These are phyloP conservation scores for Persicaria maculosa DNA, from an alignment of 148 eudicot species.

Conservation along the genomic window DNA sequence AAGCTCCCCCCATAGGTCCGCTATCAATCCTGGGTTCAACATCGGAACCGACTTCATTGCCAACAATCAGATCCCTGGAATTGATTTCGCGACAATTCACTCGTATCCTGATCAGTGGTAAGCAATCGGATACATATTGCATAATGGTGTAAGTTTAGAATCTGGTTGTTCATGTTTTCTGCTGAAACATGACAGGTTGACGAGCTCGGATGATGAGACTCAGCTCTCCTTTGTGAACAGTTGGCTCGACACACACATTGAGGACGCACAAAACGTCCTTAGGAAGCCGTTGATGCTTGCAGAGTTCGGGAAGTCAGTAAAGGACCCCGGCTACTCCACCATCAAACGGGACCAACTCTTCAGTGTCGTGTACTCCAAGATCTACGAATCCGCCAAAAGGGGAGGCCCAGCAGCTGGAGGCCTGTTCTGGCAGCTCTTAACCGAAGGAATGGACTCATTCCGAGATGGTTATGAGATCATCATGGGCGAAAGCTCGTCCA, in stretches of 20 bases:
- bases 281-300: conserved; percentile 66
- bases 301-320: conserved; percentile 78
- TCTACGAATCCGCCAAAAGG: conserved; percentile 61
- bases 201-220: conserved; percentile 40
- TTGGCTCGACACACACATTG: conserved; percentile 72
- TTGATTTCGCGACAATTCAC: conserved; percentile 90
- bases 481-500: conserved; percentile 48
- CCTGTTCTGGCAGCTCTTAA: conserved; percentile 82
- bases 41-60: conserved; percentile 90
- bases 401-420: conserved; percentile 81
- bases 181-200: conserved; percentile 37
- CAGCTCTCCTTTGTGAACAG: conserved; percentile 59
- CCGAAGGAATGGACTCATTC: conserved; percentile 53
- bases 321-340: conserved; percentile 57
- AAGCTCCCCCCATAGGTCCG: conserved; percentile 48
- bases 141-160: not conserved
- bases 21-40: conserved; percentile 48
- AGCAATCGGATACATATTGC: not conserved
- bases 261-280: conserved; percentile 50
- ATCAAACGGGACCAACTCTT: conserved; percentile 50
- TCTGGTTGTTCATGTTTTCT: not conserved
- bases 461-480: conserved; percentile 68
- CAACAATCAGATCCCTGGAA: conserved; percentile 53
- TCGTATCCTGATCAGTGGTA: conserved; percentile 95
- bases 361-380: conserved; percentile 39